Base-by-base conservation (phyloP, 2,329 filamentous ascomycete genomes). In the Aureobasidium mangrovei region DNA sequence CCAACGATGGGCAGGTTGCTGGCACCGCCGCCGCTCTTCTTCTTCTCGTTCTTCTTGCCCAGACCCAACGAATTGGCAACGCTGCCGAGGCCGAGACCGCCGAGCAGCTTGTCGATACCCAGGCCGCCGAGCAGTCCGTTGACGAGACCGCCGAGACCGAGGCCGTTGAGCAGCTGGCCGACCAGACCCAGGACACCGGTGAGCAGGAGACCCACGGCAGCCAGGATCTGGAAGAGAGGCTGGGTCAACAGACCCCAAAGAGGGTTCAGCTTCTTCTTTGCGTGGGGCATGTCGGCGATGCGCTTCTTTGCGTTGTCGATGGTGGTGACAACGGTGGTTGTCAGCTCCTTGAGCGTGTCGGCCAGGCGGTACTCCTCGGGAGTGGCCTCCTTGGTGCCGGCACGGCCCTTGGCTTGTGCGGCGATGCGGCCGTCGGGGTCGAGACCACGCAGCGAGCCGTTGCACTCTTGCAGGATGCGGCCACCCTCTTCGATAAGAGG, bases 201-300 rank as follows among this genome's bases (percentile, higher is more conserved):
- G 57, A 96, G 76, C 59, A 95, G 71, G 56, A 95, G 73, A 26
- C 91, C 91, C 43, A 95, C 90, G 8, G 88, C 90, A 7, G 90
- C 88, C 46, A 95, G 79, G 67, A 95, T 95, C 78, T 96, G 91
- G 79, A 90, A 88, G 26, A 95, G 75, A 8, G 91, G 91, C 76
- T 95, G 88, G 35, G 82, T 82, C 60, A 93, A 75, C 46, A 95
- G 76, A 31, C 76, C 82, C 89, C 90, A 95, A 31, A 96, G 81
- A 8, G 91, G 90, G 74, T 91, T 95, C 57, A 95, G 79, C 75
- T 91, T 84, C 78, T 95, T 91, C 84, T 95, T 94, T 41, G 89
- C 91, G 61, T 94, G 86, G 4, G 91, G 90, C 87, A 95, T 93
- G 65, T 88, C 86, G 65, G 86, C 83, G 58, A 95, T 86, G 76